phyloP scores from a whole-genome alignment of 345 rosid genomes.

The Nasturtium officinale region DNA sequence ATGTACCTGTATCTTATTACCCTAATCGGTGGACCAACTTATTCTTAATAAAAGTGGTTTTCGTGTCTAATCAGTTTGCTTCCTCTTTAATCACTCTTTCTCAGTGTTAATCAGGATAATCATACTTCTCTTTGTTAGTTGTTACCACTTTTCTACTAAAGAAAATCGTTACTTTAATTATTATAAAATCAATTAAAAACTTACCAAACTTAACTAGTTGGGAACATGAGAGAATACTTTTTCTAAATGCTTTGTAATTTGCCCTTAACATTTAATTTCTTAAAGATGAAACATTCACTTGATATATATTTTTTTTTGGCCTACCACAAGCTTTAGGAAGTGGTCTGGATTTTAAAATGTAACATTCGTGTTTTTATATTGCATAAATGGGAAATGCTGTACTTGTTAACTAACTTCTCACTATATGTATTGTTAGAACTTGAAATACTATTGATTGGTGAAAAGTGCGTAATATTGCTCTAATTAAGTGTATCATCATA shows the following conservation, averaged over 20 bases:
- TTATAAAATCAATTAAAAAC: neutral
- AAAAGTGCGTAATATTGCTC: neutral
- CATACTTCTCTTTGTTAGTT: conserved; percentile 10
- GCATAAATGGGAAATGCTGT: neutral
- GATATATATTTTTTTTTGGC: conserved; percentile 10
- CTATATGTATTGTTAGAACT: neutral
- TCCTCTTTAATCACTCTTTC: conserved; percentile 36
- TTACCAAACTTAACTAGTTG: conserved; percentile 5
- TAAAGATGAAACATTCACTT: neutral
- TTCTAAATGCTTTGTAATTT: conserved; percentile 4
- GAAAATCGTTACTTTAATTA: neutral
- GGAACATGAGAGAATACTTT: neutral
- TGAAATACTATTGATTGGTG: neutral
- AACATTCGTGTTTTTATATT: conserved; percentile 27
- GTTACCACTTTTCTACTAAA: conserved; percentile 6
- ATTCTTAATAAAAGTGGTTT: conserved; percentile 31
- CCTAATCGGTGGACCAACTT: conserved; percentile 34
- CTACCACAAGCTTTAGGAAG: conserved; percentile 31
- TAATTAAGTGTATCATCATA: neutral
- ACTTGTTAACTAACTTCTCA: neutral
- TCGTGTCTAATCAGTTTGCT: conserved; percentile 43
- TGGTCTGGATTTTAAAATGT: conserved; percentile 20
- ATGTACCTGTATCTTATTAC: conserved; percentile 26
- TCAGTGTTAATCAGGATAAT: conserved; percentile 25
- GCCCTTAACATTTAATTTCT: neutral